phyloP scores from a whole-genome alignment of 208 protist species.

The Blastocrithidia nonstop region DNA sequence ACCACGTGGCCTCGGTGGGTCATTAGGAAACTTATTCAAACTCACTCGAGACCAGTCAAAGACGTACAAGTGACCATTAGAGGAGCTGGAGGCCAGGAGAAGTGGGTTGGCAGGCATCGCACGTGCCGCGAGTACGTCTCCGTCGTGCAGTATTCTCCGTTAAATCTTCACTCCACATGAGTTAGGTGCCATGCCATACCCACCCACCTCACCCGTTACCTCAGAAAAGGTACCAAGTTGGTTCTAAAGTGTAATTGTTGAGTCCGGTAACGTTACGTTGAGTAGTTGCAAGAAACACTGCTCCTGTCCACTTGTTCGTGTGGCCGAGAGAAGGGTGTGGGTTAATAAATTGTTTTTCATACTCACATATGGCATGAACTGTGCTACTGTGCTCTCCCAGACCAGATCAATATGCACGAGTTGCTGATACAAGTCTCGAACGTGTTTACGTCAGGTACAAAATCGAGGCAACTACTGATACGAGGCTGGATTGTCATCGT shows the following conservation, averaged over 20 bases:
- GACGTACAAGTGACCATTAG: conserved; percentile 67
- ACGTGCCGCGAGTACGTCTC: conserved; percentile 62
- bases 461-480: conserved; percentile 69
- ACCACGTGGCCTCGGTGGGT: conserved; percentile 68
- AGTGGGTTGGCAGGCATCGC: conserved; percentile 82
- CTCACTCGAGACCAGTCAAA: conserved; percentile 84
- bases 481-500: conserved; percentile 5
- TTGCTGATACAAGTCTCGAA: conserved; percentile 71
- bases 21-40: conserved; percentile 75
- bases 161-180: conserved; percentile 46
- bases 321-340: conserved; percentile 60
- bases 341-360: conserved; percentile 31
- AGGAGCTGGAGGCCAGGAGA: conserved; percentile 57
- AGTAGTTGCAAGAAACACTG: conserved; percentile 78
- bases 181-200: conserved; percentile 73
- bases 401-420: conserved; percentile 79
- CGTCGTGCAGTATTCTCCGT: conserved; percentile 74
- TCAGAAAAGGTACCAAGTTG: conserved; percentile 42
- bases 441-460: conserved; percentile 82
- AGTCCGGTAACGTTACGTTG: conserved; percentile 32
- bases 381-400: conserved; percentile 63
- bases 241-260: conserved; percentile 23
- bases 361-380: conserved; percentile 74
- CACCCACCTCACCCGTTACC: conserved; percentile 80
- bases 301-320: conserved; percentile 65